Conservation (phyloP, 768 basidiomycete species). For the Plicaturopsis crispa region DNA sequence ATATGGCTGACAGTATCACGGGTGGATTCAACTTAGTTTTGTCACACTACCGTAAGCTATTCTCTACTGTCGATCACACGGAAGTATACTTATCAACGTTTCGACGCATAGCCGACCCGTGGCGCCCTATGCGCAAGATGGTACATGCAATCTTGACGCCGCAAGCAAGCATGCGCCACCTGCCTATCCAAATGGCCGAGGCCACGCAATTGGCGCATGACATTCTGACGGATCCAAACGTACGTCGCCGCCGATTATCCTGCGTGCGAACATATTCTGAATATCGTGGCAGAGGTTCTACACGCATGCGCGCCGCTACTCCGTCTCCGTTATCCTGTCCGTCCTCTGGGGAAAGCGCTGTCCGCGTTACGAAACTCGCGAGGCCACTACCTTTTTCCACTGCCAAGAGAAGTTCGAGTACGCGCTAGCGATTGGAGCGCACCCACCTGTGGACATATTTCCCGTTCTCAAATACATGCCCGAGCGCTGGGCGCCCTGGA, state of each 20-base stretch:
- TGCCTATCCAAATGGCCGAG: constrained; percentile 20
- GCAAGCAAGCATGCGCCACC: constrained; percentile 11
- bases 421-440: constrained; percentile 22
- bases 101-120: constrained; percentile 7
- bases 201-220: constrained; percentile 21
- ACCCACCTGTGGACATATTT: constrained; percentile 26
- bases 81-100: too few species aligned
- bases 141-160: too few species aligned
- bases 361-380: constrained; percentile 18
- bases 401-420: constrained; percentile 18
- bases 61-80: constrained; percentile 1
- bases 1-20: constrained; percentile 9
- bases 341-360: constrained; percentile 23
- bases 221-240: constrained; percentile 18
- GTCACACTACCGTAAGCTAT: constrained; percentile 6
- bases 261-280: background rate
- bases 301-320: constrained; percentile 20
- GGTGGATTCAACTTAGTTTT: constrained; percentile 11
- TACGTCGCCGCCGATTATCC: constrained; percentile 4
- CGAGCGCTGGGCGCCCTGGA: constrained; percentile 27
- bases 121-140: constrained; percentile 2
- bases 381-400: constrained; percentile 18
- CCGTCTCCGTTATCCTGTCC: constrained; percentile 22
- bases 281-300: constrained; percentile 17
- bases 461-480: constrained; percentile 25